Evolutionary conservation across 2,329 filamentous ascomycete genomes (phyloP).

Genomic region (Plenodomus lindquistii): DNA sequence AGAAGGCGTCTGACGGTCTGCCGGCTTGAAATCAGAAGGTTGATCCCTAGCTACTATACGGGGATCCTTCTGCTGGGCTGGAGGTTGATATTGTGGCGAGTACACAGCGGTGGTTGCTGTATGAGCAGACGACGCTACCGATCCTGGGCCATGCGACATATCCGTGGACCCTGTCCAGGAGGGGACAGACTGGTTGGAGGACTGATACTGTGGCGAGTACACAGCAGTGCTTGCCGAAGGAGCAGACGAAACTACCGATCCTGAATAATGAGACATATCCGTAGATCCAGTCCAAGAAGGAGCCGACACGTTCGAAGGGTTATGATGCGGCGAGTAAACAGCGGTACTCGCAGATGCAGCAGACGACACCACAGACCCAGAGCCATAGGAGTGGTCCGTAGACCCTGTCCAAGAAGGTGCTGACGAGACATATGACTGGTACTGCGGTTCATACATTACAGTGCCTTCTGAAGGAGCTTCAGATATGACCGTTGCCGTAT

Average conservation of each 20-base stretch:
- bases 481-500: constrained; percentile 15
- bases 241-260: neutral
- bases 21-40: neutral
- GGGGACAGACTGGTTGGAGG: neutral
- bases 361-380: constrained; percentile 13
- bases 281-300: neutral
- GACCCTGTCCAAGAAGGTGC: neutral
- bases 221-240: neutral
- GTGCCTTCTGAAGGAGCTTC: constrained; percentile 23
- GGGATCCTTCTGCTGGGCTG: no score
- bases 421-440: constrained; percentile 46
- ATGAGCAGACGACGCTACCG: constrained; percentile 20
- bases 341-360: constrained; percentile 22
- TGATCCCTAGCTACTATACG: neutral
- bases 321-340: constrained; percentile 43
- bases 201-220: neutral
- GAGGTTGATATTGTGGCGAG: constrained; percentile 48
- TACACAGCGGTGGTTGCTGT: constrained; percentile 17
- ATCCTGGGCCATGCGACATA: neutral
- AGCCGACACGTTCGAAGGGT: constrained; percentile 44
- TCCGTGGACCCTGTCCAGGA: neutral
- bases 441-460: constrained; percentile 39
- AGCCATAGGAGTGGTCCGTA: neutral
- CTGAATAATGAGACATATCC: neutral
- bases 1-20: neutral